A percentile compares a stretch with the other conserved stretches of the same genome.
Conservation (phyloP, 306 rosid species). For the Gillenia trifoliata region DNA sequence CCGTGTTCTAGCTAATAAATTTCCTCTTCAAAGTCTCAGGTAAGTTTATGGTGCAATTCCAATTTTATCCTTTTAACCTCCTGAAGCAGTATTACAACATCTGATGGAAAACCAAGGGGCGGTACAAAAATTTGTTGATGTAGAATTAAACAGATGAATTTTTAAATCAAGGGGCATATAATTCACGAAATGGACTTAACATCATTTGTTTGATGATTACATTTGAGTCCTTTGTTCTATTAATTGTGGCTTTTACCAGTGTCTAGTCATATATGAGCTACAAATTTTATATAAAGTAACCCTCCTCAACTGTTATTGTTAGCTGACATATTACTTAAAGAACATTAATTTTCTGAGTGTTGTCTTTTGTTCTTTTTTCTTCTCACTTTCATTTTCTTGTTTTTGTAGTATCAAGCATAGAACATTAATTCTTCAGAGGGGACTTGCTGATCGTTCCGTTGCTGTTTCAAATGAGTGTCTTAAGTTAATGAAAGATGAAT, state of each 20-base stretch:
- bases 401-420: conserved; percentile 74
- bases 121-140: background rate
- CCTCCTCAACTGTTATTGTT: background rate
- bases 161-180: background rate
- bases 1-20: conserved; percentile 78
- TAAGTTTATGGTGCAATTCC: conserved; percentile 19
- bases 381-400: background rate
- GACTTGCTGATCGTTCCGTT: conserved; percentile 84
- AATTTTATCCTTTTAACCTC: conserved; percentile 3
- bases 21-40: conserved; percentile 99
- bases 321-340: background rate
- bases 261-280: background rate
- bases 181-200: background rate
- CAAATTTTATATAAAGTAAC: background rate
- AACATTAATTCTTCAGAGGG: conserved; percentile 76
- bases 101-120: background rate
- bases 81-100: conserved; percentile 1
- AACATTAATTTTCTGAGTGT: background rate
- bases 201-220: background rate
- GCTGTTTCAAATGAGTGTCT: conserved; percentile 82
- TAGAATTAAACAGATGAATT: background rate
- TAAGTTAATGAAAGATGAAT: conserved; percentile 83
- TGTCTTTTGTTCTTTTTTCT: background rate
- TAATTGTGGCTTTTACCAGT: background rate
- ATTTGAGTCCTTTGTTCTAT: background rate